phyloP scores from a whole-genome alignment of 2,329 filamentous ascomycete species.

The Colletotrichum aenigma region DNA sequence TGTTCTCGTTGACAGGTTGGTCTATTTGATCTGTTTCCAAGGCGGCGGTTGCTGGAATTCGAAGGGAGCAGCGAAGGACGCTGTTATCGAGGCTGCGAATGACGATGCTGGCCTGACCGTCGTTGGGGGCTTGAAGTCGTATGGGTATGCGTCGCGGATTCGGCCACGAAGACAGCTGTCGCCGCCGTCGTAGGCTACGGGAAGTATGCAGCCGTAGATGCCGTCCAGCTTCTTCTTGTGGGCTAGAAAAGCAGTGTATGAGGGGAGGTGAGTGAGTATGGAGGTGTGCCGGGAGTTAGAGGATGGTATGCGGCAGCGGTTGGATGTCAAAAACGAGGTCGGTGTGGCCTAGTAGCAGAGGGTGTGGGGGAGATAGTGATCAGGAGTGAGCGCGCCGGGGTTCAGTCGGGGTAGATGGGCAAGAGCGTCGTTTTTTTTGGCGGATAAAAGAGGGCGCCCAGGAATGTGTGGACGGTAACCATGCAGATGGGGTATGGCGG shows the following conservation, averaged over 20 bases:
- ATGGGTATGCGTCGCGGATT: constrained; percentile 7
- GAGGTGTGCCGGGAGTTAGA: constrained; percentile 9
- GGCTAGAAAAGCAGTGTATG: background rate
- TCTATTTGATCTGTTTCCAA: background rate
- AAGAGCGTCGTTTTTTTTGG: background rate
- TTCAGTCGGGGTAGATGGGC: background rate
- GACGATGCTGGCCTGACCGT: background rate
- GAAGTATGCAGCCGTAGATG: background rate
- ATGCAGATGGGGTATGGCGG: constrained; percentile 3
- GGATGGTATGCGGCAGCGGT: constrained; percentile 7
- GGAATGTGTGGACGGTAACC: background rate
- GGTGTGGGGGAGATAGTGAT: background rate
- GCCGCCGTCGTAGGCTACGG: constrained; percentile 16
- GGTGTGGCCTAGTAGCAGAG: constrained; percentile 11
- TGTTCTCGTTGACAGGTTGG: background rate
- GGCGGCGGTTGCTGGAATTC: constrained; percentile 7
- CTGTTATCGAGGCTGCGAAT: background rate
- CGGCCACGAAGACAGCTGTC: constrained; percentile 18
- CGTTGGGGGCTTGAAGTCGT: background rate
- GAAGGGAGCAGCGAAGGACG: background rate
- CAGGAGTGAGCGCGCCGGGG: constrained; percentile 1
- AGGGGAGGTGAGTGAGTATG: background rate
- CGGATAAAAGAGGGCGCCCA: constrained; percentile 10
- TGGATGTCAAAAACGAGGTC: constrained; percentile 17
- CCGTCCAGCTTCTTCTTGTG: background rate